A percentile compares a stretch with the other conserved stretches of the same genome.
phyloP scores from a whole-genome alignment of 169 alveolate genomes.

The Plasmodium cynomolgi region DNA sequence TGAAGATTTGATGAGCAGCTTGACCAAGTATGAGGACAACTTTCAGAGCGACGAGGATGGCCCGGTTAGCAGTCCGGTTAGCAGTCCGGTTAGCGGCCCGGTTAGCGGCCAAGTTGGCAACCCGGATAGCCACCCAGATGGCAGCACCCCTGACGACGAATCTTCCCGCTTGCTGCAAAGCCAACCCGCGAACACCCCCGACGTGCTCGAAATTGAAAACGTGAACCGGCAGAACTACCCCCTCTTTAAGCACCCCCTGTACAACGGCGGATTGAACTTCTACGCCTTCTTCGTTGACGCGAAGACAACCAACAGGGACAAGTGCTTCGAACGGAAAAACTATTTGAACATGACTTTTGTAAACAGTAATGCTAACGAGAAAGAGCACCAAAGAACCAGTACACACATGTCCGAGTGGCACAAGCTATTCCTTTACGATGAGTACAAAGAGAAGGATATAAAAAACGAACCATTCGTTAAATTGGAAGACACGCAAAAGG shows the following conservation, averaged over 20 bases:
- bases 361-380: neutral
- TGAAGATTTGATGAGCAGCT: conserved; percentile 29
- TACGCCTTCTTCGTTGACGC: conserved; percentile 44
- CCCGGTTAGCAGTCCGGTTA: neutral
- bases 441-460: conserved; percentile 43
- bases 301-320: conserved; percentile 34
- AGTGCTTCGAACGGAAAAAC: neutral
- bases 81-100: neutral
- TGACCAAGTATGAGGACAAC: conserved; percentile 55
- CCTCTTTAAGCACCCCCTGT: conserved; percentile 27
- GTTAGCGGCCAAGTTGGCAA: neutral
- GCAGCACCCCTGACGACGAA: neutral
- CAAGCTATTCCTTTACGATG: conserved; percentile 17
- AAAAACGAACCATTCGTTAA: conserved; percentile 35
- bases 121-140: neutral
- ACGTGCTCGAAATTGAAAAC: conserved; percentile 49
- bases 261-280: conserved; percentile 52
- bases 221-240: conserved; percentile 41
- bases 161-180: neutral
- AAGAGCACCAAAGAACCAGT: neutral
- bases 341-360: neutral
- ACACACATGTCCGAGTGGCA: conserved; percentile 4
- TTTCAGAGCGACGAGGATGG: conserved; percentile 7
- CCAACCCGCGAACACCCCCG: neutral
- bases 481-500: neutral